Percentiles rank a stretch among this genome's conserved stretches.
These are phyloP conservation scores for Tetrapisispora nanseiensis DNA, from an alignment of 805 yeast species.

Conservation along the genomic window DNA sequence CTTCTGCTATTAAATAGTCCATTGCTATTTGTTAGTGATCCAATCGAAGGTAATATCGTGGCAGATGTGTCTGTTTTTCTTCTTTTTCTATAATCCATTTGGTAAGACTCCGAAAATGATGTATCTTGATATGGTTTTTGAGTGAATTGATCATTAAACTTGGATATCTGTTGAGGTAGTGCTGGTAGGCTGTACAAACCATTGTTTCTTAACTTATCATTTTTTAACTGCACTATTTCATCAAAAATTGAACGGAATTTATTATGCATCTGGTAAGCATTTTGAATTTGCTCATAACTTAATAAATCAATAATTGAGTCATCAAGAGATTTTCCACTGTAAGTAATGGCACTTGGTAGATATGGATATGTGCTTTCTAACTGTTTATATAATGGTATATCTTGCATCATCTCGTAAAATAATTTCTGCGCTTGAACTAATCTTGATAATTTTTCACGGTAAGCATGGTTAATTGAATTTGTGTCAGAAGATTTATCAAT, in stretches of 20 bases:
- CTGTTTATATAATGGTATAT: not conserved
- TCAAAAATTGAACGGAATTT: not conserved
- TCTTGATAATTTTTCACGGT: conserved; percentile 1
- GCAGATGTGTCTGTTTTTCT: not conserved
- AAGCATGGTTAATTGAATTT: not conserved
- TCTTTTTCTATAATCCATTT: not conserved
- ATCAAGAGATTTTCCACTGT: not conserved
- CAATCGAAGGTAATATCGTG: conserved; percentile 3
- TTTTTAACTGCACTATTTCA: not conserved
- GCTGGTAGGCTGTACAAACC: not conserved
- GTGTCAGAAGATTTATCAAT: not conserved
- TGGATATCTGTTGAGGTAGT: not conserved
- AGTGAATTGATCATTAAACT: not conserved
- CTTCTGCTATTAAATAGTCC: not conserved
- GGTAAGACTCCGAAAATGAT: not conserved
- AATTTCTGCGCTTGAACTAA: not conserved
- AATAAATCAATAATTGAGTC: not conserved
- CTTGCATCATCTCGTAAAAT: not conserved
- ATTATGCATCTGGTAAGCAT: not conserved
- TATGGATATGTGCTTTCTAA: conserved; percentile 1
- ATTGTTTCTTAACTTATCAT: not conserved
- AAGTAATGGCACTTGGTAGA: not conserved
- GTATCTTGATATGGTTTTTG: not conserved
- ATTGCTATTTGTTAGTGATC: not conserved
- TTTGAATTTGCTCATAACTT: not conserved